A percentile compares a stretch with the other conserved stretches of the same genome.
Conservation (phyloP, 495 filamentous ascomycete genomes). For the Trichocladium uniseriatum region DNA sequence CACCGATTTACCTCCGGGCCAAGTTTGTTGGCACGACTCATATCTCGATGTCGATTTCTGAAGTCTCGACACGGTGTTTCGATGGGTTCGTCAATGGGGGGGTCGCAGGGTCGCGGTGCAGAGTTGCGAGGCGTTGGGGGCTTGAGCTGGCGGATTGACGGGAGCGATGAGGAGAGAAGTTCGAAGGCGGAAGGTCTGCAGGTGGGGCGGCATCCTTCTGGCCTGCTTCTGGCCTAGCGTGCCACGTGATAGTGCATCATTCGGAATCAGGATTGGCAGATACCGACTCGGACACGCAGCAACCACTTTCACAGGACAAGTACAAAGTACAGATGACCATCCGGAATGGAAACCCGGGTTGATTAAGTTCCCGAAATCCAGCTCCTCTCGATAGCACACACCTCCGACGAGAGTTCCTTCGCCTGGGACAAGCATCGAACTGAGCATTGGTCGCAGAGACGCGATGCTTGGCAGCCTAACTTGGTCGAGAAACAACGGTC, state of each 20-base stretch:
- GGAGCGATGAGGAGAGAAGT: constrained; percentile 30
- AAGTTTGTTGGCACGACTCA: constrained; percentile 79
- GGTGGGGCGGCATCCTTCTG: constrained; percentile 12
- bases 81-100: constrained; percentile 13
- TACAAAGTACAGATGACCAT: no score
- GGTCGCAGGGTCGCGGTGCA: constrained; percentile 7
- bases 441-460: no score
- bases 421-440: no score
- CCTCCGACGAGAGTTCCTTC: no score
- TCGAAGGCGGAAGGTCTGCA: constrained; percentile 16
- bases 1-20: constrained; percentile 94
- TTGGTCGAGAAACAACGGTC: no score
- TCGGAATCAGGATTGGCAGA: not conserved
- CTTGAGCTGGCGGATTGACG: constrained; percentile 24
- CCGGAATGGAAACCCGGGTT: no score
- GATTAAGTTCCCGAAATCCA: no score
- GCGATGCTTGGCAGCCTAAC: no score
- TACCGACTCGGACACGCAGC: not conserved
- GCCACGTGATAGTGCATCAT: constrained; percentile 22
- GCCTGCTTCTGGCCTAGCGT: constrained; percentile 12
- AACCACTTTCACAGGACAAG: no score
- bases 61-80: constrained; percentile 19
- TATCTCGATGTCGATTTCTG: constrained; percentile 44
- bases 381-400: no score
- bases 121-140: constrained; percentile 16